Evolutionary conservation across 2,329 filamentous ascomycete genomes (phyloP).

Genomic region (Scytalidium lignicola): DNA sequence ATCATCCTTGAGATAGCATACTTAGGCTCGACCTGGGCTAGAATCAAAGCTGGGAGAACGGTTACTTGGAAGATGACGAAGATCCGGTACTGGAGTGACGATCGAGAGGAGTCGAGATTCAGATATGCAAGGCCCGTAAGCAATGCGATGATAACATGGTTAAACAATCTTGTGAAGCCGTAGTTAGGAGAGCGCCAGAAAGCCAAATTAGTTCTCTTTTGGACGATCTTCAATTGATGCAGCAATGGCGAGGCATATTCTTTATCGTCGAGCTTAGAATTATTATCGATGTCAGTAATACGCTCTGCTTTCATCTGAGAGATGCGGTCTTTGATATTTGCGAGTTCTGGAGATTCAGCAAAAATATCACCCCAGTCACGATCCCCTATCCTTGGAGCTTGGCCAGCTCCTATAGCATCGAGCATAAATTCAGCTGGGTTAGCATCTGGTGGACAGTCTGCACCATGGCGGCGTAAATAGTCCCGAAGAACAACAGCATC

Average conservation of each 20-base stretch:
- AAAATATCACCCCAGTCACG: constrained; percentile 61
- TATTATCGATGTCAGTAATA: constrained; percentile 36
- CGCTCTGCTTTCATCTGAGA: constrained; percentile 48
- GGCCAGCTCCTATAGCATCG: constrained; percentile 61
- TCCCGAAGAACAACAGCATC: constrained; percentile 54
- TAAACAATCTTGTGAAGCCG: constrained; percentile 81
- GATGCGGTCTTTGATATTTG: constrained; percentile 50
- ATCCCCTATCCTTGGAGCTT: constrained; percentile 55
- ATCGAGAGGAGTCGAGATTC: constrained; percentile 68
- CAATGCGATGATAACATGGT: constrained; percentile 72
- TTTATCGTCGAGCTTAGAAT: constrained; percentile 43
- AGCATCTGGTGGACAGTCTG: constrained; percentile 45
- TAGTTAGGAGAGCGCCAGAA: constrained; percentile 89
- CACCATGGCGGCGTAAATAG: constrained; percentile 38
- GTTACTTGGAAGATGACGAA: constrained; percentile 91
- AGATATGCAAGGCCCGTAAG: constrained; percentile 77
- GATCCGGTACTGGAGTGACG: constrained; percentile 76
- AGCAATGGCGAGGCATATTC: constrained; percentile 78
- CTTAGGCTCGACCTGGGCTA: constrained; percentile 79
- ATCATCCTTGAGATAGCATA: constrained; percentile 75
- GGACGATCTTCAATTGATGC: constrained; percentile 75
- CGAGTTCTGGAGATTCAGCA: constrained; percentile 52
- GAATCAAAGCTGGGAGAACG: constrained; percentile 75
- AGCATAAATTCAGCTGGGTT: constrained; percentile 56
- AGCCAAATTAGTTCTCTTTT: constrained; percentile 65